Evolutionary conservation across 345 rosid genomes (phyloP).

Genomic region (Zanthoxylum bungeanum): DNA sequence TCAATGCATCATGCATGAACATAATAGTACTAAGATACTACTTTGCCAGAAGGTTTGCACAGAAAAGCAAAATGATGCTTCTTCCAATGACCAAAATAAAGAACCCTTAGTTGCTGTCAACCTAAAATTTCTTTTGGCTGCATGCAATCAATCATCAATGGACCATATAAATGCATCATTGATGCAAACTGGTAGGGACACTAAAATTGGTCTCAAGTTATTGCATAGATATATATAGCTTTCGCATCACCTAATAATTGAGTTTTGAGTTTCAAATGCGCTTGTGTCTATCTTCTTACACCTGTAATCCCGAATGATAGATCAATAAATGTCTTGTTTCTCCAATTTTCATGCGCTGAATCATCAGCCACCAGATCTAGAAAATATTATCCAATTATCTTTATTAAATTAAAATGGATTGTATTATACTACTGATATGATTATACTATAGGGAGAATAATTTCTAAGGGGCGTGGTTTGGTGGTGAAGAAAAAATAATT

Average conservation of each 20-base stretch:
- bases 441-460: no score
- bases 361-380: background rate
- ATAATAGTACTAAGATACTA: no score
- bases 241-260: background rate
- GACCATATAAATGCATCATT: background rate
- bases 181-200: slow-evolving; percentile 5
- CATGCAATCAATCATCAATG: no score
- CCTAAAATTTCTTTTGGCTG: background rate
- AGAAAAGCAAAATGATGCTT: background rate
- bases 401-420: background rate
- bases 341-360: slow-evolving; percentile 1
- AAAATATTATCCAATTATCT: slow-evolving; percentile 2
- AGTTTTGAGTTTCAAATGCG: no score
- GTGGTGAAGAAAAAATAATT: no score
- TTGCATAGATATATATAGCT: no score
- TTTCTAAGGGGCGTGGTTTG: no score
- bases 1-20: no score
- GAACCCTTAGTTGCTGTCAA: background rate
- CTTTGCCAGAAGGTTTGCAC: no score
- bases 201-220: background rate
- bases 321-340: no score
- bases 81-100: background rate
- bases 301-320: background rate
- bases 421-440: background rate
- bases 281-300: slow-evolving; percentile 11